These are phyloP conservation scores for Monosporascus sp. DNA, from an alignment of 2,329 filamentous ascomycete genomes.

Conservation along the genomic window DNA sequence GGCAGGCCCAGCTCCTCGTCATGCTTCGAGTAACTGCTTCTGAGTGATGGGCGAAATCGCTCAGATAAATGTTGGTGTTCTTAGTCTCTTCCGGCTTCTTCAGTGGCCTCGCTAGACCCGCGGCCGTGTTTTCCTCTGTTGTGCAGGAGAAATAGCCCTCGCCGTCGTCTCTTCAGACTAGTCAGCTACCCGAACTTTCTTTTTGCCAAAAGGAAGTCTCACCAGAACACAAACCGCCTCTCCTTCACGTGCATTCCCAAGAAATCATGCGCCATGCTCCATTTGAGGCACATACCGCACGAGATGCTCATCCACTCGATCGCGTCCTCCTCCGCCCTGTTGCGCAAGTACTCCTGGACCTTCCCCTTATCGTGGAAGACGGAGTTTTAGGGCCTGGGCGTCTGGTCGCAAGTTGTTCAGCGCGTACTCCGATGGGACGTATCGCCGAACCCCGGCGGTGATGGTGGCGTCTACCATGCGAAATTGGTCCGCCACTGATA, in stretches of 20 bases:
- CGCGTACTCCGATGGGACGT: conserved; percentile 50
- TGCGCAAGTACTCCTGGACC: conserved; percentile 21
- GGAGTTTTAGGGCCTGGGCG: conserved; percentile 17
- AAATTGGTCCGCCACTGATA: conserved; percentile 35
- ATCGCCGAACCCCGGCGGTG: conserved; percentile 49
- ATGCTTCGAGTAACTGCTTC: conserved; percentile 36
- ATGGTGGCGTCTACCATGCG: conserved; percentile 51
- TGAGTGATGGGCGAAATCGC: conserved; percentile 28
- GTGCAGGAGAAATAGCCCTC: conserved; percentile 27
- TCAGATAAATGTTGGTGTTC: conserved; percentile 28
- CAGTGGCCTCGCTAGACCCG: conserved; percentile 23
- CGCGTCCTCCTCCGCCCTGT: conserved; percentile 14
- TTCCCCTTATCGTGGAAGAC: conserved; percentile 25
- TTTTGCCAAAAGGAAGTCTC: too few species aligned
- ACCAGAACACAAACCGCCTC: conserved; percentile 20
- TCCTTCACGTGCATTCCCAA: conserved; percentile 19
- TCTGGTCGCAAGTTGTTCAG: conserved; percentile 29
- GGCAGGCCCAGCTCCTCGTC: conserved; percentile 24
- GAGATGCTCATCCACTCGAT: conserved; percentile 28
- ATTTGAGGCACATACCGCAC: conserved; percentile 26
- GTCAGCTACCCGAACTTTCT: too few species aligned
- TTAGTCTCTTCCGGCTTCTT: conserved; percentile 25
- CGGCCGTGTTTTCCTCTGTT: conserved; percentile 30
- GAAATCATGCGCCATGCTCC: conserved; percentile 22
- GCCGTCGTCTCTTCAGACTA: conserved; percentile 22